Conservation (phyloP, 495 filamentous ascomycete species). For the Parathielavia hyrcaniae region DNA sequence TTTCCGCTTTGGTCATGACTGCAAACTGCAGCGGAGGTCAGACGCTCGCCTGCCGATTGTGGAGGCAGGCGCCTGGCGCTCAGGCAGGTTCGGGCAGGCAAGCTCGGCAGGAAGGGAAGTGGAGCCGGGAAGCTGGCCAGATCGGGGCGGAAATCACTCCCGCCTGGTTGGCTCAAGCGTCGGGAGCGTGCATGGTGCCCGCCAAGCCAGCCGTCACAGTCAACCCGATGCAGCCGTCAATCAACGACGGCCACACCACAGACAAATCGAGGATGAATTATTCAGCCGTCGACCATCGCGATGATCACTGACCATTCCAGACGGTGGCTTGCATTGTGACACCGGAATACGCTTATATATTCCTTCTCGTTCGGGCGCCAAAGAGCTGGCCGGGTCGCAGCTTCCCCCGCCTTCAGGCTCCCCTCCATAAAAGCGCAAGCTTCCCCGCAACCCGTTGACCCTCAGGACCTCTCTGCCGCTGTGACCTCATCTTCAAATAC, state of each 20-base stretch:
- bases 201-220: no score
- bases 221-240: slow-evolving; percentile 15
- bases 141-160: neutral
- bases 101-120: no score
- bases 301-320: neutral
- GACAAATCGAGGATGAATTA: neutral
- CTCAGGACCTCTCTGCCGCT: no score
- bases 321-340: neutral
- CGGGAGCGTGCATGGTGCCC: slow-evolving; percentile 2
- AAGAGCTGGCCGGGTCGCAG: neutral
- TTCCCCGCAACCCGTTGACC: slow-evolving; percentile 3
- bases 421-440: neutral
- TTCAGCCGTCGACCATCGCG: neutral
- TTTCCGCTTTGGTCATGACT: no score
- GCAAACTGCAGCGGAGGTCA: neutral
- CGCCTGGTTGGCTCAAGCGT: neutral
- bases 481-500: neutral
- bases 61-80: no score
- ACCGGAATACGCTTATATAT: neutral
- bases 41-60: no score
- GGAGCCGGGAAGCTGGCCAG: neutral
- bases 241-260: neutral
- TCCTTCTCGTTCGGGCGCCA: neutral
- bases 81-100: no score
- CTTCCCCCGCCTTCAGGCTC: neutral